Evolutionary conservation across 768 basidiomycete genomes (phyloP), one percentile per base, ranked within the genome.

Genomic region (Leucocoprinus birnbaumii): DNA sequence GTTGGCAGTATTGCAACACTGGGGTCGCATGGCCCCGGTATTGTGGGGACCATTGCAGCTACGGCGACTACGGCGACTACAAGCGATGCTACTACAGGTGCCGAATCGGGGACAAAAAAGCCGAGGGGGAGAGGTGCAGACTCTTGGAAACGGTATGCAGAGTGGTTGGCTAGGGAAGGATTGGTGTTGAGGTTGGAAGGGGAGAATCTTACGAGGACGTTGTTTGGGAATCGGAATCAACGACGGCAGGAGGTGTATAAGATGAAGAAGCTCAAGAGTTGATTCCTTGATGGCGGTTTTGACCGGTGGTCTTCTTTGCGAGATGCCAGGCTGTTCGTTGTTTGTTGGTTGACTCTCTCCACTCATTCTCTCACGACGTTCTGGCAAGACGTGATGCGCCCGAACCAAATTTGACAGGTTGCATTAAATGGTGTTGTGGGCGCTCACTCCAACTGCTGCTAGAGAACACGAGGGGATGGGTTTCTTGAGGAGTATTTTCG

Each of bases 1-100:
- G 74, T 93, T 3, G 91, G 92, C 34, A 91, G 79, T 56, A 72
- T 89, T 55, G 72, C 71, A 56, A 92, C 91, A 14, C 38, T 38
- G 4, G 38, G 38, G 9, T 11, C 38, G 38, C 38, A n/a, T n/a
- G 38, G 38, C 8, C 38, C 38, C 4, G 38, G 38, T n/a, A 72
- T 92, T 53, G 71, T 73, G 58, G 71, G 34, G 59, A 61, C 55
- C 46, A 52, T 22, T 44, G 38, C n/a, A 50, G 50, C 41, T 18
- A 26, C 31, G 14, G 26, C 22, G 6, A 19, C 1, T 8, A 42
- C 13, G 2, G 31, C 34, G 13, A 35, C 34, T 14, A 14, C 34
- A 35, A 6, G 18, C n/a, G n/a, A n/a, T n/a, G n/a, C 19, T 35
- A 24, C 11, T 13, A 43, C 26, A 18, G 55, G 58, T 51, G 44